These are phyloP conservation scores for Calonectria ilicicola DNA, from an alignment of 2,329 filamentous ascomycete genomes.

Conservation along the genomic window DNA sequence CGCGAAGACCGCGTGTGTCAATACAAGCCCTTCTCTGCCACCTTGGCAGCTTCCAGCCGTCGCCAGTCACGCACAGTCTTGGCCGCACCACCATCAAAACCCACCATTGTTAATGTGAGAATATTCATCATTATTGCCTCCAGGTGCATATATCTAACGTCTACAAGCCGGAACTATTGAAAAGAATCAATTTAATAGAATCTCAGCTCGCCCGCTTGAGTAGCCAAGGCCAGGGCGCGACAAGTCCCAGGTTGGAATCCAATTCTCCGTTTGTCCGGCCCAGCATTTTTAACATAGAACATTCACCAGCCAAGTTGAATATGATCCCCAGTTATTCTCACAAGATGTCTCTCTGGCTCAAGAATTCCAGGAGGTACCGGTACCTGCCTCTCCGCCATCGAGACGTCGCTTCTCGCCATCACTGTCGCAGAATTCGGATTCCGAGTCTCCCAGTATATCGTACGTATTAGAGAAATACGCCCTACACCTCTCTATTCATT, in stretches of 20 bases:
- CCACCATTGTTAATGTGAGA: constrained; percentile 7
- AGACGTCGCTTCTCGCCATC: neutral
- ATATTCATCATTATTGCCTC: neutral
- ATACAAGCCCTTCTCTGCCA: constrained; percentile 19
- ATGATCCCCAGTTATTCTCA: neutral
- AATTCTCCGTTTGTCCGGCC: neutral
- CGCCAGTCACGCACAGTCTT: neutral
- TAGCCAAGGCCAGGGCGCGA: neutral
- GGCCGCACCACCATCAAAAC: neutral
- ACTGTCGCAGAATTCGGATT: neutral
- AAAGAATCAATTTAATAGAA: constrained; percentile 22
- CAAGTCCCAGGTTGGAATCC: neutral
- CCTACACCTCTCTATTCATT: neutral
- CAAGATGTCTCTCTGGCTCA: neutral
- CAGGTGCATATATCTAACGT: neutral
- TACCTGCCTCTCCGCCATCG: neutral
- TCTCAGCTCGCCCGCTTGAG: constrained; percentile 22
- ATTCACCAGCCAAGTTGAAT: neutral
- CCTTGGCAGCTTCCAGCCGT: neutral
- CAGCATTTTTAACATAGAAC: neutral
- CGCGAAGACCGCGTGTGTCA: constrained; percentile 25
- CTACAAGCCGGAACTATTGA: constrained; percentile 14
- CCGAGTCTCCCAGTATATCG: neutral
- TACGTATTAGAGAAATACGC: neutral
- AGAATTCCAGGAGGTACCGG: neutral